Base-by-base conservation (phyloP, 441 rosid species). In the Rhodomyrtus psidioides region DNA sequence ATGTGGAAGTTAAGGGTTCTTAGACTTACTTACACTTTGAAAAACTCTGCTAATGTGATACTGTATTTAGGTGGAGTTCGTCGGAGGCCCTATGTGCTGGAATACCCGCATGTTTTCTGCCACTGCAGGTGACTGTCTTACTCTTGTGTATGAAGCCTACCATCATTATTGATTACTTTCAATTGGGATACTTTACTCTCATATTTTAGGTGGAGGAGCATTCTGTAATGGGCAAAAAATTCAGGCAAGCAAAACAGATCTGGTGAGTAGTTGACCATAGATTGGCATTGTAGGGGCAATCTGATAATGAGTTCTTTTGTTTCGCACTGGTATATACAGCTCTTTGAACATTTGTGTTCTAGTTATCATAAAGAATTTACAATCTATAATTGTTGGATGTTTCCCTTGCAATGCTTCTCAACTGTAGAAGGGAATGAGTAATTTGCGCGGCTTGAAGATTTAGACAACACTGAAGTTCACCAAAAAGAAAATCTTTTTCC, bases 51-150 rank as follows among this genome's bases (percentile, higher is more conserved):
- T 2, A 70, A 39, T 70, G 51, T 57, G 30, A 65, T 82, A 84
- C 82, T 42, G 16, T 86, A 75, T 87, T 62, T 83, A 97, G 99
- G 98, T 97, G 75, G 99, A 97, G 91, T 97, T 97, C 90, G 98
- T 97, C 44, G 99, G 99, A 53, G 99, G 99, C 51, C 96, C 95
- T 39, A 94, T 96, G 98, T 97, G 97, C 83, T 97, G 99, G 98
- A 94, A 94, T 93, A 95, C 98, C 51, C 96, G 98, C 75, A 88
- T 85, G 17, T 97, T 95, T 89, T 90, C 99, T 88, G 99, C 99
- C 62, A 93, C 96, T 84, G 94, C 98, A 56, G 98, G 99, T 97
- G 83, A 58, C 28, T 83, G 28, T 58, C 76, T 79, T 19, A n/a
- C 26, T 84, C n/a, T 53, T 84, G 2, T 30, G 19, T 70, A 21